Base-by-base conservation (phyloP, 768 basidiomycete genomes). In the Astraeus odoratus region DNA sequence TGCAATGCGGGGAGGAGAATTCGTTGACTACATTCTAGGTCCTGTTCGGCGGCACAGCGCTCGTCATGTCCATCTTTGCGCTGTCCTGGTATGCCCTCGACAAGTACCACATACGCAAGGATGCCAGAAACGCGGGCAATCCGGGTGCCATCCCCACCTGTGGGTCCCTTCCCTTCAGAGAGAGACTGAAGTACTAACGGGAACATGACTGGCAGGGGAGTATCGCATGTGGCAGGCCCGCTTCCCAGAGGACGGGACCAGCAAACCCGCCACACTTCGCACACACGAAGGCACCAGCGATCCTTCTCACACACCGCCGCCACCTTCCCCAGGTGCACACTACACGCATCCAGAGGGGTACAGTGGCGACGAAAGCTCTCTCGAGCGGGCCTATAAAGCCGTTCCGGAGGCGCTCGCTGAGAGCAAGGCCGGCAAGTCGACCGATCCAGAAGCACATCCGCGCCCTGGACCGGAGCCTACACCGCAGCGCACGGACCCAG, bases 161-260 rank as follows among this genome's bases (percentile, higher is more conserved):
- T 63, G 15, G 5, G 52, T 42, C 35, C 22, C 6, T 8, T 22
- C 20, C 38, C 15, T 10, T 10, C n/a, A 13, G 12, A 9, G n/a
- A n/a, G 20, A 22, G 27, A 25, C 9, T 19, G 37, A 22, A 16
- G 16, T n/a, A 18, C 27, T 18, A 27, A 30, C 13, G 8, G 7
- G n/a, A n/a, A 12, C 31, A n/a, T n/a, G 20, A 18, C 42, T 23
- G 27, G 8, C 34, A 58, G 62, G 58, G 61, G 55, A 64, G 48
- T 45, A 51, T 37, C 62, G 63, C 13, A 52, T 65, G 26, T 18
- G 52, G 10, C 55, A 59, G 34, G 60, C 53, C 1, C 56, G 58
- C 10, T 41, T 43, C 25, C 43, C 40, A 8, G 46, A 38, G 10
- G 43, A 54, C 6, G 57, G 54, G 18, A 48, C 57, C 0, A 43